Evolutionary conservation across 306 rosid species (phyloP).

Genomic region (Dryas octopetala): DNA sequence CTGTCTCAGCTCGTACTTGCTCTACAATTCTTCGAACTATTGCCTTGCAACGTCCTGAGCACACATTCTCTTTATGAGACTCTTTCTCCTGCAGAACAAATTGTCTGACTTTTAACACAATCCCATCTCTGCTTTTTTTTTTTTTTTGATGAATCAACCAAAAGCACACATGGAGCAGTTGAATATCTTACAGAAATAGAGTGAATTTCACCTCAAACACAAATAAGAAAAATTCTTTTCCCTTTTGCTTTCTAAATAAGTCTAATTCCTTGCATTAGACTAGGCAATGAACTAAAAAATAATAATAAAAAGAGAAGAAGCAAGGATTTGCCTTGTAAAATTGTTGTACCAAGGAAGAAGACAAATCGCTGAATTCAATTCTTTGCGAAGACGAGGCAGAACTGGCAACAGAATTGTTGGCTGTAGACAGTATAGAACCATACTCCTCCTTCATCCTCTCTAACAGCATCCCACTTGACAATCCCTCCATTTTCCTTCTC

Average conservation of each 20-base stretch:
- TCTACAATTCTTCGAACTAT: conserved; percentile 72
- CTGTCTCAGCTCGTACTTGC: conserved; percentile 85
- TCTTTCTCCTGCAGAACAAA: conserved; percentile 41
- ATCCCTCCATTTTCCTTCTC: conserved; percentile 84
- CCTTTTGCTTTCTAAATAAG: neutral
- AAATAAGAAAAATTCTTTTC: neutral
- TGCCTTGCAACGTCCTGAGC: conserved; percentile 86
- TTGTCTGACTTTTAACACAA: neutral
- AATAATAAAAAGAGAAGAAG: neutral
- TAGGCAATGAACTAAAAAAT: neutral
- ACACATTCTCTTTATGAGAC: conserved; percentile 45
- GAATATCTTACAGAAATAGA: neutral
- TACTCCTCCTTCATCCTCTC: conserved; percentile 90
- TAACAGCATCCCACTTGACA: conserved; percentile 73
- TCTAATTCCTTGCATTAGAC: neutral
- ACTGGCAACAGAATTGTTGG: conserved; percentile 50
- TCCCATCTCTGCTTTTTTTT: no score
- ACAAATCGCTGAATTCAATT: conserved; percentile 44
- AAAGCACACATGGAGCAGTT: neutral
- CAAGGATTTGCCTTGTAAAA: conserved; percentile 42
- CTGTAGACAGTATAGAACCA: conserved; percentile 66
- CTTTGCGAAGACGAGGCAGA: conserved; percentile 64
- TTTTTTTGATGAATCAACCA: neutral
- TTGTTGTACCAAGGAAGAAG: conserved; percentile 33
- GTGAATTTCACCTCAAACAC: neutral